Conservation (phyloP, 2,329 filamentous ascomycete genomes). For the Myriangium duriaei region DNA sequence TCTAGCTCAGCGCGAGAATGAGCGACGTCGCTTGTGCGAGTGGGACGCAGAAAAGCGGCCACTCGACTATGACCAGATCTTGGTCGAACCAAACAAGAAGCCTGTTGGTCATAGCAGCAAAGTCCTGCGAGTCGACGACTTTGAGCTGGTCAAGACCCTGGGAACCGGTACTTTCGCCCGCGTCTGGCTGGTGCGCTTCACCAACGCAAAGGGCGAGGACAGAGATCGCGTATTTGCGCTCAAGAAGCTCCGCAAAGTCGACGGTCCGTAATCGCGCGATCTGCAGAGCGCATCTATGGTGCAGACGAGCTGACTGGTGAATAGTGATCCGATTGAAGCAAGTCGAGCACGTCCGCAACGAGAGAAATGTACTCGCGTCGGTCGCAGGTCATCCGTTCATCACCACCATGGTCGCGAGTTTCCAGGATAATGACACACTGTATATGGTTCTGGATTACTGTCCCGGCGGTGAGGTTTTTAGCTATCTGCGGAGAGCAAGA, state of each 20-base stretch:
- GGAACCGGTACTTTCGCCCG: slow-evolving; percentile 77
- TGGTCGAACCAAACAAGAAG: slow-evolving; percentile 31
- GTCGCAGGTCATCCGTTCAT: slow-evolving; percentile 76
- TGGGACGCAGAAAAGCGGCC: slow-evolving; percentile 35
- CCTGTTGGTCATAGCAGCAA: slow-evolving; percentile 35
- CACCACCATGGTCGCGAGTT: slow-evolving; percentile 64
- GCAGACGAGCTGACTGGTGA: slow-evolving; percentile 4
- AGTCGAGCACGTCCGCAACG: slow-evolving; percentile 74
- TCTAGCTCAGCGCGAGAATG: slow-evolving; percentile 29
- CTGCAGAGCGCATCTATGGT: too few species aligned
- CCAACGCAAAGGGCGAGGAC: slow-evolving; percentile 39
- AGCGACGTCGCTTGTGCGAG: slow-evolving; percentile 33
- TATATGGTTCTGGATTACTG: slow-evolving; percentile 79
- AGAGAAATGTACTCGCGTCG: slow-evolving; percentile 64
- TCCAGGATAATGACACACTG: slow-evolving; percentile 64
- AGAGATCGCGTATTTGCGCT: slow-evolving; percentile 61
- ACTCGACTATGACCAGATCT: slow-evolving; percentile 31
- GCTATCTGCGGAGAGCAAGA: slow-evolving; percentile 62
- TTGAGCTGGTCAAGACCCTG: slow-evolving; percentile 60
- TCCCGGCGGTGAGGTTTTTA: slow-evolving; percentile 74
- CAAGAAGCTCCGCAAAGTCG: slow-evolving; percentile 59
- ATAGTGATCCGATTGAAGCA: slow-evolving; percentile 71
- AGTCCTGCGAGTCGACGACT: slow-evolving; percentile 44
- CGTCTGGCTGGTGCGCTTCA: slow-evolving; percentile 63
- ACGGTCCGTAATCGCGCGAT: slow-evolving; percentile 35